These are phyloP conservation scores for Pythium utonaiense DNA, from an alignment of 352 stramenopile species.

Conservation along the genomic window DNA sequence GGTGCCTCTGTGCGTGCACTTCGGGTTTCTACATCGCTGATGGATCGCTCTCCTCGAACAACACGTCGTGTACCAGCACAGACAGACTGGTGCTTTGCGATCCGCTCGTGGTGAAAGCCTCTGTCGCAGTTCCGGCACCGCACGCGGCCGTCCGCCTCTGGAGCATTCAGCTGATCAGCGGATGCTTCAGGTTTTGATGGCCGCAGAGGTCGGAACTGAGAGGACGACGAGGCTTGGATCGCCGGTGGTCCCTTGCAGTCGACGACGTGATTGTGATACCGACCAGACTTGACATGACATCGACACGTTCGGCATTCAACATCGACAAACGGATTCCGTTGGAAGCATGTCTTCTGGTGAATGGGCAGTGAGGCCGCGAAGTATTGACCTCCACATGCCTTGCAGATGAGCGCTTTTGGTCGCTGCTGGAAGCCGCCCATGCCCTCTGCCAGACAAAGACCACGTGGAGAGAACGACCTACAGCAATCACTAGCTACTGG, in stretches of 20 bases:
- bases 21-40: not conserved
- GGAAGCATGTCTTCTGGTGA: slow-evolving; percentile 70
- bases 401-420: slow-evolving; percentile 26
- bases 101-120: slow-evolving; percentile 50
- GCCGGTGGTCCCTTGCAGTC: not conserved
- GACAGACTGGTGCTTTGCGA: slow-evolving; percentile 68
- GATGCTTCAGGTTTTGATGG: not conserved
- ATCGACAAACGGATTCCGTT: slow-evolving; percentile 53
- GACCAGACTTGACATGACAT: slow-evolving; percentile 26
- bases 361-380: slow-evolving; percentile 62
- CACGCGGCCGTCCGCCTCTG: slow-evolving; percentile 47
- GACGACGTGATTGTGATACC: slow-evolving; percentile 10
- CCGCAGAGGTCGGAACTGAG: not conserved
- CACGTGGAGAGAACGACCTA: no score
- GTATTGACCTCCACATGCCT: slow-evolving; percentile 48
- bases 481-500: no score
- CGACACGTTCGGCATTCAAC: slow-evolving; percentile 45
- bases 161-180: slow-evolving; percentile 30
- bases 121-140: slow-evolving; percentile 55
- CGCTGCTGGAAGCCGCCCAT: slow-evolving; percentile 6
- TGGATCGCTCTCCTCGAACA: not conserved
- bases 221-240: not conserved
- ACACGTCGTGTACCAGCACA: slow-evolving; percentile 23
- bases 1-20: not conserved
- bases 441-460: not conserved